Conservation (phyloP, 208 protist genomes). For the Trypanosoma caninum region DNA sequence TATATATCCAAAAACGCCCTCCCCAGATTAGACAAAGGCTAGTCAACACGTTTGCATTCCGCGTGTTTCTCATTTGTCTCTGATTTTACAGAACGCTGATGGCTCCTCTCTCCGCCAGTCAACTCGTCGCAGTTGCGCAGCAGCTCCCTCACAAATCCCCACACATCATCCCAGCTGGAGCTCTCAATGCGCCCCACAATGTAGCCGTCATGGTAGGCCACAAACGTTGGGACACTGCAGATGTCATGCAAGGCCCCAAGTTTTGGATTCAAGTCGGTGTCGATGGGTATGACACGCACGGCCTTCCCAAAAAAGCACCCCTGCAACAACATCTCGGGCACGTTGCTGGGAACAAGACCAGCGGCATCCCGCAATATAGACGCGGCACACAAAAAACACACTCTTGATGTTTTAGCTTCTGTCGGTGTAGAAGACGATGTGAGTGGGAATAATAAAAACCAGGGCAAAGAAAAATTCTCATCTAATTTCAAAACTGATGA, state of each 20-base stretch:
- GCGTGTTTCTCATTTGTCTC: neutral
- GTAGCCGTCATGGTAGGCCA: constrained; percentile 67
- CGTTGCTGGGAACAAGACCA: too few relatives aligned
- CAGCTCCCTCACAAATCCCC: constrained; percentile 32
- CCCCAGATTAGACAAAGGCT: too few relatives aligned
- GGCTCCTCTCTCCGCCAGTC: too few relatives aligned
- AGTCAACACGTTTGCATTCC: too few relatives aligned
- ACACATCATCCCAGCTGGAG: constrained; percentile 50
- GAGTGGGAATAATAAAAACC: too few relatives aligned
- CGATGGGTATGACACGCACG: constrained; percentile 51
- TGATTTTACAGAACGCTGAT: too few relatives aligned
- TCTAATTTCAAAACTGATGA: too few relatives aligned
- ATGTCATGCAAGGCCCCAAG: constrained; percentile 83
- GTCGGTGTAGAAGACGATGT: constrained; percentile 12
- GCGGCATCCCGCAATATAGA: too few relatives aligned
- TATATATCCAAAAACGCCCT: too few relatives aligned
- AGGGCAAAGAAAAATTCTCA: too few relatives aligned
- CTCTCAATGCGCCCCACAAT: constrained; percentile 75
- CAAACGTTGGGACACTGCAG: constrained; percentile 82
- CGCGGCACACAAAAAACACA: too few relatives aligned
- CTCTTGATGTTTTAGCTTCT: neutral
- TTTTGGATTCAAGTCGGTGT: constrained; percentile 67
- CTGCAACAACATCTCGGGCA: constrained; percentile 11
- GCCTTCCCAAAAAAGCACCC: constrained; percentile 22
- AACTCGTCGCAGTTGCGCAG: neutral